Evolutionary conservation across 2,329 filamentous ascomycete species (phyloP).

Genomic region (Arthrobotrys megalospora): DNA sequence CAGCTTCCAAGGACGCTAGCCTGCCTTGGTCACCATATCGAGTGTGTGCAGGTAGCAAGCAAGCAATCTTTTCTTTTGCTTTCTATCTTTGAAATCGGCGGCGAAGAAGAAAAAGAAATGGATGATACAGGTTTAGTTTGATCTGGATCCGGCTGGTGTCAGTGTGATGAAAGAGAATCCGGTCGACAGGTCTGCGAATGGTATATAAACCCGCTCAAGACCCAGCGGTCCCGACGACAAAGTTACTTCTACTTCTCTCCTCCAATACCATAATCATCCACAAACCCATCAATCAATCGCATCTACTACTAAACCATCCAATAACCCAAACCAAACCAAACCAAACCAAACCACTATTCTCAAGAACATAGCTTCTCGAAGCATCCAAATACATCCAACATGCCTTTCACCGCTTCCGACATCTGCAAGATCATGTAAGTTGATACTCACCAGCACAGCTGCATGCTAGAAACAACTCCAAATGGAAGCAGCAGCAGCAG

Average conservation of each 20-base stretch:
- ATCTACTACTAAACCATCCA: slow-evolving; percentile 11
- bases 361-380: slow-evolving; percentile 32
- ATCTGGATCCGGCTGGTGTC: slow-evolving; percentile 54
- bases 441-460: no score
- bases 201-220: slow-evolving; percentile 54
- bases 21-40: neutral
- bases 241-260: slow-evolving; percentile 12
- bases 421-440: slow-evolving; percentile 77
- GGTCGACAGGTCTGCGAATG: slow-evolving; percentile 6
- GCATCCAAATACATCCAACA: slow-evolving; percentile 60
- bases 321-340: slow-evolving; percentile 21
- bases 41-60: neutral
- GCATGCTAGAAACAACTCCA: neutral
- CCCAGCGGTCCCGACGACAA: slow-evolving; percentile 23
- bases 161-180: slow-evolving; percentile 53
- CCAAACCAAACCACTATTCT: slow-evolving; percentile 40
- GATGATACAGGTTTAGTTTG: slow-evolving; percentile 33
- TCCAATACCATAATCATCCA: slow-evolving; percentile 19
- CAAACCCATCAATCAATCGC: slow-evolving; percentile 43
- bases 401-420: slow-evolving; percentile 78
- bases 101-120: slow-evolving; percentile 3
- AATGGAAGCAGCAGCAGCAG: no score
- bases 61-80: slow-evolving; percentile 3
- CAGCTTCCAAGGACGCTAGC: neutral
- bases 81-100: slow-evolving; percentile 39